A percentile compares a stretch with the other conserved stretches of the same genome.
phyloP scores from a whole-genome alignment of 345 rosid genomes.

The Populus davidiana region DNA sequence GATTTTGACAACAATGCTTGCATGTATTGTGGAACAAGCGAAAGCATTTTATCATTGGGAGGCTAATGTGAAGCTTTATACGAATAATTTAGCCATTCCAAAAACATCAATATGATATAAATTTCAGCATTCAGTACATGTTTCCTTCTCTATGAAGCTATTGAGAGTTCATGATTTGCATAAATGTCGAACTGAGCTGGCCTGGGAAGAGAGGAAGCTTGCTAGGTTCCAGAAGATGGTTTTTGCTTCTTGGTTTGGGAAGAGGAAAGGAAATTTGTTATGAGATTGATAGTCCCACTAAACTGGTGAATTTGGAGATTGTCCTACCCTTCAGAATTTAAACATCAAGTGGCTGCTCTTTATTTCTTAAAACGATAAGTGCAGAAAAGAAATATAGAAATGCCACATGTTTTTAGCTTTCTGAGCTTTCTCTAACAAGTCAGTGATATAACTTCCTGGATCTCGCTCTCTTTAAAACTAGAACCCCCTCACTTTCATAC shows the following conservation, averaged over 20 bases:
- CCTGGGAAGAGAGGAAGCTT: background rate
- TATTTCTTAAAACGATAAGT: background rate
- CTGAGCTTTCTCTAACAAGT: background rate
- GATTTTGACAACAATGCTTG: too few species aligned
- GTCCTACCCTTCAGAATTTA: background rate
- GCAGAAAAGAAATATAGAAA: background rate
- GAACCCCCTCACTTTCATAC: background rate
- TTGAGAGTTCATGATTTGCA: background rate
- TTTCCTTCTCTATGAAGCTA: background rate
- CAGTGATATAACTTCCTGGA: background rate
- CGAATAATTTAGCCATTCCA: too few species aligned
- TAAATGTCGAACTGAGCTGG: background rate
- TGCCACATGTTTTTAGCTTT: background rate
- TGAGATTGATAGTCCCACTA: background rate
- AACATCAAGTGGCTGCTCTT: background rate
- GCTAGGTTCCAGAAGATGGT: background rate
- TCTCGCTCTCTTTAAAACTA: background rate
- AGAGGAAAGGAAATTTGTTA: background rate
- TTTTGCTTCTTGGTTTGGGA: background rate
- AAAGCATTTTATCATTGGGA: background rate
- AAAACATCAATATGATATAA: background rate
- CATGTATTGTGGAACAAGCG: background rate
- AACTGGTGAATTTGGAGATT: background rate
- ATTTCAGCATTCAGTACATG: background rate
- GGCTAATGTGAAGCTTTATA: background rate